These are phyloP conservation scores for Tillandsia leiboldiana DNA, from an alignment of 176 grass and related monocot species.

Conservation along the genomic window DNA sequence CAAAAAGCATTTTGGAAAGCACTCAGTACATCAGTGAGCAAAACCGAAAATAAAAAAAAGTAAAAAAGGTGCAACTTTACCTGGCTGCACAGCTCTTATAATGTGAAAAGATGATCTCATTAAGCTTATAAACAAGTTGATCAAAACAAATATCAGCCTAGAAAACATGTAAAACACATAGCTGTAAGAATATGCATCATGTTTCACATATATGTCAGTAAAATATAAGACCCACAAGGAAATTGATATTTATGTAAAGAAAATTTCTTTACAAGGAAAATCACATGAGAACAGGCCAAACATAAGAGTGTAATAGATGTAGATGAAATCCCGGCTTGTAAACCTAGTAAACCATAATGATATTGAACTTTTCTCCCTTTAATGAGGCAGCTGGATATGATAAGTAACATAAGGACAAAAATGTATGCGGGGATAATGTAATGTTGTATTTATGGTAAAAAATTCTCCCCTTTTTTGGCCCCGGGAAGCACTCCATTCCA, in stretches of 20 bases:
- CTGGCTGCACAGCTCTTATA: constrained; percentile 92
- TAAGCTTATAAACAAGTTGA: constrained; percentile 89
- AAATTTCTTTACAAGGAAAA: background rate
- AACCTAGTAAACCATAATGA: background rate
- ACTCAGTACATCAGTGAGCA: background rate
- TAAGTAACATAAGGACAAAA: no score
- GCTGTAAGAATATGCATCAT: background rate
- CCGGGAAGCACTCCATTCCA: no score
- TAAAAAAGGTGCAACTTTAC: constrained; percentile 14
- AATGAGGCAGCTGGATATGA: background rate
- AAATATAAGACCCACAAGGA: background rate
- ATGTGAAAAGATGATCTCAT: constrained; percentile 95
- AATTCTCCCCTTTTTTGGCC: no score
- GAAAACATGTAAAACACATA: constrained; percentile 18
- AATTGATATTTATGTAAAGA: background rate
- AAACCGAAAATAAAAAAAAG: background rate
- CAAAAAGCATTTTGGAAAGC: constrained; percentile 2
- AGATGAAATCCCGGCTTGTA: background rate
- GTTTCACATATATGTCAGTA: background rate
- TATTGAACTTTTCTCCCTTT: background rate
- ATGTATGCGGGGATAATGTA: no score
- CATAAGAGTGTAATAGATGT: background rate
- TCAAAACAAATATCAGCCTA: constrained; percentile 98
- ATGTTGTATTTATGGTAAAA: no score
- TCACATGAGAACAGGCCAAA: background rate